A percentile compares a stretch with the other conserved stretches of the same genome.
phyloP scores from a whole-genome alignment of 2,329 filamentous ascomycete genomes.

The Pseudopithomyces maydicus region DNA sequence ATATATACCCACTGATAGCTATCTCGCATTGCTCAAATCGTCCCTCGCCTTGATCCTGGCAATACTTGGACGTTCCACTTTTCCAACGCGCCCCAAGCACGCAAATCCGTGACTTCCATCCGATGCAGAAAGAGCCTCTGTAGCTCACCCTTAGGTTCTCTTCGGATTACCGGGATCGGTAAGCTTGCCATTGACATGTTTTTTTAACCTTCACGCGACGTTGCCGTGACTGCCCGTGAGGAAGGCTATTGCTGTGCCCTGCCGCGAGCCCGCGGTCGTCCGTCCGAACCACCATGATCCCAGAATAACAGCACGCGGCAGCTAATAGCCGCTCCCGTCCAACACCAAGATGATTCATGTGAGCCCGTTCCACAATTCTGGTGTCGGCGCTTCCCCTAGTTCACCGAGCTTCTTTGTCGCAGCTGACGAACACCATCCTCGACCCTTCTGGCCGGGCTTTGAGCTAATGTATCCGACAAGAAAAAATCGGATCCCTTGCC shows the following conservation, averaged over 20 bases:
- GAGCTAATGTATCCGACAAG: constrained; percentile 16
- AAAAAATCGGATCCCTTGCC: constrained; percentile 15
- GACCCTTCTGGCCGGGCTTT: constrained; percentile 40
- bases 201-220: neutral
- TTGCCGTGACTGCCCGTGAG: neutral
- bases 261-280: neutral
- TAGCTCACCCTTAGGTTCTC: neutral
- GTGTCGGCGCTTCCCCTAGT: constrained; percentile 21
- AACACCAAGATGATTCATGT: constrained; percentile 7
- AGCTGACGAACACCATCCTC: constrained; percentile 28
- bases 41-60: constrained; percentile 26
- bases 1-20: constrained; percentile 42
- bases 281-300: neutral
- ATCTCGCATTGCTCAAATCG: constrained; percentile 40
- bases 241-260: neutral
- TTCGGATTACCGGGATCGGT: neutral
- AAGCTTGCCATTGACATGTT: neutral
- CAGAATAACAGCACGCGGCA: constrained; percentile 7
- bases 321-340: constrained; percentile 11
- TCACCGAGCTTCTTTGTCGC: constrained; percentile 29
- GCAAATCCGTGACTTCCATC: constrained; percentile 24
- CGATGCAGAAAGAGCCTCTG: neutral
- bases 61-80: constrained; percentile 36
- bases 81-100: constrained; percentile 27
- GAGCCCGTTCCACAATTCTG: constrained; percentile 24